Percentiles rank a stretch among this genome's conserved stretches.
phyloP scores from a whole-genome alignment of 306 rosid genomes.

The Vachellia pachyceras region DNA sequence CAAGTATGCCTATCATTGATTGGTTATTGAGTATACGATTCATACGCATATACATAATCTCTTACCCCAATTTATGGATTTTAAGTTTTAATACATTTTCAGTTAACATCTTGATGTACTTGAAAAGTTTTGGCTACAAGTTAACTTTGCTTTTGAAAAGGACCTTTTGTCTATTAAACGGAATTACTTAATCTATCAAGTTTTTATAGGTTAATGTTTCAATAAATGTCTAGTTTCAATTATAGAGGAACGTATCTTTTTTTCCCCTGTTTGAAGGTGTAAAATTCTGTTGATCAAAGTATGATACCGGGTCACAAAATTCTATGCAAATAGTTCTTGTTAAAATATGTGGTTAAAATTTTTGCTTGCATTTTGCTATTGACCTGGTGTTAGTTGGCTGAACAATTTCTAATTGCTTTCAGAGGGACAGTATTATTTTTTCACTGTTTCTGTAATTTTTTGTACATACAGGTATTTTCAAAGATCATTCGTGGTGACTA shows the following conservation, averaged over 20 bases:
- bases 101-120: too few species aligned
- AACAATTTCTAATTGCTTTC: constrained; percentile 8
- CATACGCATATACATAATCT: neutral
- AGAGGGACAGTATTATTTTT: neutral
- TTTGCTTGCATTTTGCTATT: neutral
- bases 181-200: too few species aligned
- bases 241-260: neutral
- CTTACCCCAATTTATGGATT: too few species aligned
- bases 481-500: constrained; percentile 34
- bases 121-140: too few species aligned
- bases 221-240: neutral
- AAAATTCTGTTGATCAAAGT: neutral
- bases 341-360: neutral
- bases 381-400: neutral
- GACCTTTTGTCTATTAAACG: too few species aligned
- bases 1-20: neutral
- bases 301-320: neutral
- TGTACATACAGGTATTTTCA: constrained; percentile 34
- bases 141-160: too few species aligned
- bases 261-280: neutral
- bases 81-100: too few species aligned
- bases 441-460: neutral
- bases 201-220: too few species aligned
- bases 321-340: neutral
- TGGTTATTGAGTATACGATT: neutral